These are phyloP conservation scores for Pichia sp. DNA, from an alignment of 1,139 yeast genomes.

Conservation along the genomic window DNA sequence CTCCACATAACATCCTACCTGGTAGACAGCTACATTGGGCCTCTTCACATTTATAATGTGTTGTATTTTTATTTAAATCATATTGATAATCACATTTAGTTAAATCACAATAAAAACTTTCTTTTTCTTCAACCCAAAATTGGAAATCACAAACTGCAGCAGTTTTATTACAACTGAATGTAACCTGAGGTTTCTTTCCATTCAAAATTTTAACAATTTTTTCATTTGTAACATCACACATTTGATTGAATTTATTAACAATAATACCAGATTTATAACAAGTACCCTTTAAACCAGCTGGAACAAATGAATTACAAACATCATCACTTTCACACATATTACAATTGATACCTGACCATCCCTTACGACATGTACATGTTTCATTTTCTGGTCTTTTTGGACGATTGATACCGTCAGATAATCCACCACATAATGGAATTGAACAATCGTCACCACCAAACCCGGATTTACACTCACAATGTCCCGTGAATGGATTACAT, in stretches of 20 bases:
- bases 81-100: conserved; percentile 61
- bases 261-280: conserved; percentile 86
- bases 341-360: conserved; percentile 95
- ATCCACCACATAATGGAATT: conserved; percentile 80
- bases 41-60: conserved; percentile 71
- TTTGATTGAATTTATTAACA: conserved; percentile 75
- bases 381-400: conserved; percentile 48
- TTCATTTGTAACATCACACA: conserved; percentile 89
- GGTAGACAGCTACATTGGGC: conserved; percentile 85
- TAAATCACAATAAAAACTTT: conserved; percentile 85
- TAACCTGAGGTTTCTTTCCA: conserved; percentile 85
- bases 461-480: conserved; percentile 88
- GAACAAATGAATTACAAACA: conserved; percentile 82
- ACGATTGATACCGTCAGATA: conserved; percentile 63
- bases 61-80: conserved; percentile 55
- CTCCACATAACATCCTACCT: conserved; percentile 89
- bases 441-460: conserved; percentile 93
- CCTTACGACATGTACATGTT: conserved; percentile 66
- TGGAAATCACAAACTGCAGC: conserved; percentile 74
- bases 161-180: conserved; percentile 77
- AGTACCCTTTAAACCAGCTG: conserved; percentile 79
- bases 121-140: conserved; percentile 89
- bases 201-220: conserved; percentile 74
- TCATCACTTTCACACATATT: conserved; percentile 67
- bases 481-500: conserved; percentile 83